Evolutionary conservation across 2,329 filamentous ascomycete genomes (phyloP).

Genomic region (Dactylonectria macrodidyma): DNA sequence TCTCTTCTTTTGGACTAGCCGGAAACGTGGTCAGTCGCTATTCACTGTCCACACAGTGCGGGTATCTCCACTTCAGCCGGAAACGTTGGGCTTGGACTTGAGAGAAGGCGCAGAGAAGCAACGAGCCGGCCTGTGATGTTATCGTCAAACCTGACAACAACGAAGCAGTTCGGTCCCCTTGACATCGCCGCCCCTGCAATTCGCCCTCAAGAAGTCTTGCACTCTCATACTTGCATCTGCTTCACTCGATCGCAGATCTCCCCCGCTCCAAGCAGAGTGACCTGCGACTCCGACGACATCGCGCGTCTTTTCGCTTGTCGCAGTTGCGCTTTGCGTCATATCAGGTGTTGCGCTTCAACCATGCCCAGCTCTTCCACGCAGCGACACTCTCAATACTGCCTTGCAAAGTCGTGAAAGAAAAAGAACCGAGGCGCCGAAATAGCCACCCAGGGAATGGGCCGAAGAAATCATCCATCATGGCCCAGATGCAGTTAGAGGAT

Average conservation of each 20-base stretch:
- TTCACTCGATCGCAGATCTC: background rate
- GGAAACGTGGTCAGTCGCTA: conserved; percentile 28
- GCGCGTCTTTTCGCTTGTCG: conserved; percentile 49
- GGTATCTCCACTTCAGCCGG: conserved; percentile 22
- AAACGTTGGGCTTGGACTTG: conserved; percentile 35
- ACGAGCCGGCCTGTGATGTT: conserved; percentile 41
- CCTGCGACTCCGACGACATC: conserved; percentile 39
- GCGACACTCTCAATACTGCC: conserved; percentile 48
- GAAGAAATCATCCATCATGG: conserved; percentile 71
- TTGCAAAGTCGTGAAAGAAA: conserved; percentile 51
- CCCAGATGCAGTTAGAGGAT: conserved; percentile 90
- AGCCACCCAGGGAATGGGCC: conserved; percentile 48
- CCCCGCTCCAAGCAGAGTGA: conserved; percentile 26
- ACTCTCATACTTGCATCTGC: conserved; percentile 8
- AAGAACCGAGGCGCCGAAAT: conserved; percentile 22
- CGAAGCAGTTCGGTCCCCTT: conserved; percentile 27
- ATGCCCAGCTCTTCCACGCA: conserved; percentile 53
- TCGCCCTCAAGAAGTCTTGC: background rate
- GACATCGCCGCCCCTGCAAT: conserved; percentile 6
- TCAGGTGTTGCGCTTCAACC: conserved; percentile 43
- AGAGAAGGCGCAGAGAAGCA: conserved; percentile 43
- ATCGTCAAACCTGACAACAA: conserved; percentile 42
- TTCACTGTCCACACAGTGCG: conserved; percentile 30
- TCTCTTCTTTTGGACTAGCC: conserved; percentile 21
- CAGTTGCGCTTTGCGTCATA: conserved; percentile 42